Evolutionary conservation across 495 filamentous ascomycete genomes (phyloP), one percentile per base, ranked within the genome.

Genomic region (Penicillium longicatenatum): DNA sequence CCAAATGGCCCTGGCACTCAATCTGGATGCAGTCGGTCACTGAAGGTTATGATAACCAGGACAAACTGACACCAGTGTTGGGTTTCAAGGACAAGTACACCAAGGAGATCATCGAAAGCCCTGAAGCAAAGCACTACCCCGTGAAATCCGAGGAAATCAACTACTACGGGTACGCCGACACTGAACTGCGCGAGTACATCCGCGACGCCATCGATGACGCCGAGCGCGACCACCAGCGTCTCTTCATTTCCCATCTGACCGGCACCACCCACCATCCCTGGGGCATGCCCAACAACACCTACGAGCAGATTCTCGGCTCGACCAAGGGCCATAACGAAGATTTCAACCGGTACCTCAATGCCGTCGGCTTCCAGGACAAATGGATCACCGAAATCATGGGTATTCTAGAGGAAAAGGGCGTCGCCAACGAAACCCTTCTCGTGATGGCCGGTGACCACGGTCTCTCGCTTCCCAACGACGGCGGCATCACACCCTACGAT

Each of bases 121-220:
- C 72, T 3, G 52, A 61, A 0, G 75, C 77, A 7, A 76, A 75
- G 57, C 67, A 74, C 53, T 47, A 47, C 20, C 70, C 72, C 0
- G 62, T 73, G 0, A 71, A 67, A n/a, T 61, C 66, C 20, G 56
- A 67, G 29, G 75, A 80, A 54, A 55, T 76, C 17, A 82, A 82
- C 49, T 82, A 81, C 64, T 82, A 80, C 54, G 79, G 77, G 8
- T 81, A 79, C 31, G 64, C 75, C 4, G 79, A 82, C 57, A 71
- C 66, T 0, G 72, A 75, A 43, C 64, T 82, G 0, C 61, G 70
- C 12, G 75, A 76, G 6, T 81, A 82, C 52, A 69, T 82, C 33
- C 67, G 74, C 7, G 78, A 82, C 57, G 67, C 77, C 6, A 77
- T 82, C 45, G 70, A 74, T 24, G 64, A 72, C 4, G 78, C 79